Conservation (phyloP, 805 yeast genomes). For the Tetrapisispora pingtungensis region DNA sequence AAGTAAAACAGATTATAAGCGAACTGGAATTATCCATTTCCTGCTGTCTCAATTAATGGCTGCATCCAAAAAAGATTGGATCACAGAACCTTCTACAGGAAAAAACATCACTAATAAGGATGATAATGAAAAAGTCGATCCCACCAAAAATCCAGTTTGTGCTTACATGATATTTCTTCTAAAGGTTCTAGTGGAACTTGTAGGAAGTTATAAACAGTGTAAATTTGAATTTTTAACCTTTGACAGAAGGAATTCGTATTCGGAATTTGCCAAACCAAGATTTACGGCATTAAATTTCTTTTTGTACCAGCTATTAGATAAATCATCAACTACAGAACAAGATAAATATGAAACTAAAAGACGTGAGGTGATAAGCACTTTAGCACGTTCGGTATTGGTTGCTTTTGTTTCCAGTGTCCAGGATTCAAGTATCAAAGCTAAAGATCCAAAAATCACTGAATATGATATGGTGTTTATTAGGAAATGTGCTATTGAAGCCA, state of each 20-base stretch:
- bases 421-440: constrained; percentile 32
- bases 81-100: constrained; percentile 28
- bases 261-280: constrained; percentile 50
- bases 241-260: constrained; percentile 42
- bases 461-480: constrained; percentile 65
- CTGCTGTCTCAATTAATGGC: constrained; percentile 59
- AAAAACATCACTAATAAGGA: constrained; percentile 24
- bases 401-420: constrained; percentile 54
- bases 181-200: constrained; percentile 56
- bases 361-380: constrained; percentile 45
- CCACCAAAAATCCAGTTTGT: constrained; percentile 46
- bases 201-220: constrained; percentile 69
- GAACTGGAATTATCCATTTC: constrained; percentile 53
- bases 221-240: constrained; percentile 76
- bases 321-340: constrained; percentile 33
- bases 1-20: constrained; percentile 9
- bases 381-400: constrained; percentile 51
- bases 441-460: constrained; percentile 45
- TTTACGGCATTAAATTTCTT: constrained; percentile 69
- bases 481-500: constrained; percentile 59
- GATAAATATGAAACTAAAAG: constrained; percentile 37
- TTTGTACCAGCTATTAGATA: constrained; percentile 60
- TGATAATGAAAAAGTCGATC: constrained; percentile 27
- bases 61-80: constrained; percentile 34
- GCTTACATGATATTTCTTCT: constrained; percentile 60